A percentile compares a stretch with the other conserved stretches of the same genome.
Conservation (phyloP, 768 basidiomycete species). For the Strobilomyces echinocephalus region DNA sequence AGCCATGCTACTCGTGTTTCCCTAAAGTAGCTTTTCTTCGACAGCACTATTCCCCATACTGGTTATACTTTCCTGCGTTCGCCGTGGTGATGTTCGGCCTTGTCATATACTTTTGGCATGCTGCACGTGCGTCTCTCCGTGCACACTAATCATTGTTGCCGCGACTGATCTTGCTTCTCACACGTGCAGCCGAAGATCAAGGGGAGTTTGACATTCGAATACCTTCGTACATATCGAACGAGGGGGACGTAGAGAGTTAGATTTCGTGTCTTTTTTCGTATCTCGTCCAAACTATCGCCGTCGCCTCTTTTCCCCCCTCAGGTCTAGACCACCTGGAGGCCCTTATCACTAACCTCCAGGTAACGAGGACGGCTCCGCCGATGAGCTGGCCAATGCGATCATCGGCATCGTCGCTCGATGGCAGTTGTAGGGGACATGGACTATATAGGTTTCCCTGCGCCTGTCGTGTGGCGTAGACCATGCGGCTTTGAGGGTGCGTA, state of each 20-base stretch:
- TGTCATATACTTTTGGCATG: constrained; percentile 80
- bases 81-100: constrained; percentile 65
- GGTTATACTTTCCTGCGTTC: constrained; percentile 85
- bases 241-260: constrained; percentile 10
- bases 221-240: constrained; percentile 15
- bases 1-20: background rate
- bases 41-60: constrained; percentile 78
- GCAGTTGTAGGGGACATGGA: background rate
- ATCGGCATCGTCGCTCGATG: background rate
- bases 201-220: constrained; percentile 38
- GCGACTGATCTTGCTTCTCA: background rate
- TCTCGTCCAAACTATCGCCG: background rate
- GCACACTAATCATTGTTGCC: background rate
- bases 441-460: no score
- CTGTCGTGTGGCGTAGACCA: background rate
- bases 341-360: background rate
- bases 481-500: background rate
- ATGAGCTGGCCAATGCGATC: background rate
- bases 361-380: background rate
- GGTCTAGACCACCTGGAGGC: background rate
- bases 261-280: background rate
- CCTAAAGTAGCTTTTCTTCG: constrained; percentile 1
- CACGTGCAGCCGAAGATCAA: constrained; percentile 64
- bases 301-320: background rate
- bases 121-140: constrained; percentile 57